A percentile compares a stretch with the other conserved stretches of the same genome.
Conservation (phyloP, 306 rosid genomes). For the Quercus bicolor region DNA sequence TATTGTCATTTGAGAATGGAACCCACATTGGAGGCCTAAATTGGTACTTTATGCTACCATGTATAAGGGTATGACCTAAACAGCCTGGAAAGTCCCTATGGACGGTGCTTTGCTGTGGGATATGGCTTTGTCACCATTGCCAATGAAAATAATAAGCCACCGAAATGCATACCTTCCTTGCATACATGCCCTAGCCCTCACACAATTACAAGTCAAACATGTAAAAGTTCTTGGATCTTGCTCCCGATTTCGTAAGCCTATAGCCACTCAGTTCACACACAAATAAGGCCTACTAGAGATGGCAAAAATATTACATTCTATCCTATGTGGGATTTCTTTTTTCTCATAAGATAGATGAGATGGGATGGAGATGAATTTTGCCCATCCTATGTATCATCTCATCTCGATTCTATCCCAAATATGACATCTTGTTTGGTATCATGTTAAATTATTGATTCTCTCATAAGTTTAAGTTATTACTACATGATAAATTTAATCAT, state of each 20-base stretch:
- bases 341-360: too few relatives aligned
- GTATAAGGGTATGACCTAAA: background rate
- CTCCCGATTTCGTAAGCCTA: background rate
- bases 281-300: background rate
- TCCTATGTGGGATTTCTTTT: too few relatives aligned
- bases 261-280: background rate
- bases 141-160: background rate
- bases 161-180: background rate
- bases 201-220: background rate
- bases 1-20: too few relatives aligned
- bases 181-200: background rate
- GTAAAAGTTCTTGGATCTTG: background rate
- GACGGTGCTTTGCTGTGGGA: background rate
- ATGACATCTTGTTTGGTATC: too few relatives aligned
- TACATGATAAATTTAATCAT: too few relatives aligned
- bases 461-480: accelerated
- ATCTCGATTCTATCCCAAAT: too few relatives aligned
- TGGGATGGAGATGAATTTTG: too few relatives aligned
- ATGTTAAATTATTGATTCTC: too few relatives aligned
- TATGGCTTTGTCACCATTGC: background rate
- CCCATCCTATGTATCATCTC: too few relatives aligned
- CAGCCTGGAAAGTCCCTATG: background rate
- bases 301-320: too few relatives aligned
- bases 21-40: background rate
- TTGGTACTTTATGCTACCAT: background rate